Evolutionary conservation across 2,329 filamentous ascomycete genomes (phyloP).

Genomic region (Aspergillus sojae): DNA sequence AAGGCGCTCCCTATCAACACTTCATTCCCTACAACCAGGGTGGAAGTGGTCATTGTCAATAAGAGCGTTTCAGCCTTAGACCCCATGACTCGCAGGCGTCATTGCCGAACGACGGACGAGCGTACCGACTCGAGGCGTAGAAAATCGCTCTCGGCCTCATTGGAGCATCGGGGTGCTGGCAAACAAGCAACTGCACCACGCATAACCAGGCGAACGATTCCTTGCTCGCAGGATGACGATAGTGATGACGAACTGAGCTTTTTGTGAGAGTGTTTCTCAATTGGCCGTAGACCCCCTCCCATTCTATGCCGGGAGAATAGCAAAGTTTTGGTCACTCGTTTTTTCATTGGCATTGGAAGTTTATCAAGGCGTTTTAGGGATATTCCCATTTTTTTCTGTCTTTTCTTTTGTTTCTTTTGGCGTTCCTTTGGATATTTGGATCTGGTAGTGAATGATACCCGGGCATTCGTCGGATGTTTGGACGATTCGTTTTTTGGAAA

Average conservation of each 20-base stretch:
- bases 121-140: constrained; percentile 9
- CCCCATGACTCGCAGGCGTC: constrained; percentile 2
- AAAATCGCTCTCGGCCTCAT: neutral
- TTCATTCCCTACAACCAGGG: neutral
- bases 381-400: neutral
- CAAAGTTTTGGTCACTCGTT: neutral
- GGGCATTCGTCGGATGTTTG: constrained; percentile 13
- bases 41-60: constrained; percentile 40
- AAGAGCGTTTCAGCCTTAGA: constrained; percentile 10
- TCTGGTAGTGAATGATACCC: constrained; percentile 1
- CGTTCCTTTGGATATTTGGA: neutral
- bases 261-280: constrained; percentile 22
- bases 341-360: neutral
- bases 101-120: constrained; percentile 16
- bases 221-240: constrained; percentile 32
- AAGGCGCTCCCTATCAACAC: neutral
- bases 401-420: neutral
- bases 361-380: neutral
- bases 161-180: neutral
- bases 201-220: constrained; percentile 22
- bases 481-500: neutral
- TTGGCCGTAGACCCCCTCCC: neutral
- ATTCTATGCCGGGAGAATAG: neutral
- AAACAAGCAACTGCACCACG: neutral
- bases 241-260: constrained; percentile 46